Evolutionary conservation across 441 rosid species (phyloP), one percentile per base, ranked within the genome.

Genomic region (Iberis amara): DNA sequence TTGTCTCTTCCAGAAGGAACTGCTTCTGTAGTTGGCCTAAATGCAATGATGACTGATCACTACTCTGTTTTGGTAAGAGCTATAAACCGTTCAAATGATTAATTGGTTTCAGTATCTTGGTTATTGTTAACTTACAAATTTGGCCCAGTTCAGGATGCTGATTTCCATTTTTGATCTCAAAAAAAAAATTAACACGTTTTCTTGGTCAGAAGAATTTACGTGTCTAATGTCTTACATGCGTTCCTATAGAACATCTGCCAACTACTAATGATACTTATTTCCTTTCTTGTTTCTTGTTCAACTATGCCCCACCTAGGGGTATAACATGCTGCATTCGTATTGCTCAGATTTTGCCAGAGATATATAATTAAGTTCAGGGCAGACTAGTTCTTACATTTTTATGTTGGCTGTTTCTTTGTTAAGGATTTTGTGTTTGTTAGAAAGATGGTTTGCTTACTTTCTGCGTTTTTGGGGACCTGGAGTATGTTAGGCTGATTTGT

Each of bases 1-100:
- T 72, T 80, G 68, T 80, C 86, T 65, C 86, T 80, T 69, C 86
- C 86, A 14, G 86, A 80, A 57, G 86, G 86, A 55, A 75, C 79
- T 57, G 81, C 81, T 65, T 80, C 86, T 24, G 78, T 73, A 52
- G 77, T 75, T 67, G 86, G 86, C 41, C 71, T 80, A 14, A 70
- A 52, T 62, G 86, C 86, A 11, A 77, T 75, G 86, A 80, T 77
- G 86, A 80, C 83, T 12, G 86, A 77, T 70, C 81, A 77, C 62
- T 80, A 80, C 57, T 54, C 69, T 63, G 64, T 71, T 57, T 49
- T 75, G 81, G 86, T 80, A 45, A 72, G 79, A 55, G 59, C 49
- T 54, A 15, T 28, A 11, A 53, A 47, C 51, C 32, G 39, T 41
- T 47, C 37, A 31, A 21, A 40, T 53, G 40, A 43, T 27, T 59